Base-by-base conservation (phyloP, 805 yeast genomes). In the Candida pseudofarinosa region DNA sequence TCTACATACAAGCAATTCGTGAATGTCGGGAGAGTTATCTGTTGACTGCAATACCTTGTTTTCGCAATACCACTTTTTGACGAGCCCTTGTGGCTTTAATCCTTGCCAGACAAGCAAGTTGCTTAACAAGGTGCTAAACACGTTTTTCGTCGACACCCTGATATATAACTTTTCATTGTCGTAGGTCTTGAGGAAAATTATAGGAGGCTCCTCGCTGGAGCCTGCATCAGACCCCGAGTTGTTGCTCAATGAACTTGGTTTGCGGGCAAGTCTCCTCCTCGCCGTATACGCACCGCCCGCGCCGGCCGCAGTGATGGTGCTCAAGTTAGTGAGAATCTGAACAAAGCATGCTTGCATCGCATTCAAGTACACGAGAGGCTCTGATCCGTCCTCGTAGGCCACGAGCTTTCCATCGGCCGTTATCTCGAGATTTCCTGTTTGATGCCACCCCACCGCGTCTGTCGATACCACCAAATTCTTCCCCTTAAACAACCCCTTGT, bases 51-150 rank as follows among this genome's bases (percentile, higher is more conserved):
- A 42, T 16, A 65, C 64, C 39, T 59, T 65, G 47, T 69, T 69
- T 35, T 63, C 65, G 42, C 66, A 66, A 47, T 63, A 66, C 80
- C 80, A 76, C 53, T 80, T 80, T 47, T 78, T 73, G 26, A 74
- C 76, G 7, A 79, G 60, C 0, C 84, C 83, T 34, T 60, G 65
- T 4, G 79, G 77, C 43, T 63, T 72, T 52, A 80, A 54, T 32
- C 71, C 66, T 46, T 79, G 80, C 87, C 87, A 81, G 41, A 79
- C 76, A 18, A 78, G 50, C 37, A 81, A 55, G 6, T 71, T 52
- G 37, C 76, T 62, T 19, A 80, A 51, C 18, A 81, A 54, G 35
- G 63, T 59, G 26, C 73, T 62, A 43, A 80, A 77, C 39, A 57
- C 64, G 28, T 56, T 42, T 43, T 63, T 66, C 10, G 67, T 56